Base-by-base conservation (phyloP, 2,329 filamentous ascomycete genomes). In the Tolypocladium tundrense region DNA sequence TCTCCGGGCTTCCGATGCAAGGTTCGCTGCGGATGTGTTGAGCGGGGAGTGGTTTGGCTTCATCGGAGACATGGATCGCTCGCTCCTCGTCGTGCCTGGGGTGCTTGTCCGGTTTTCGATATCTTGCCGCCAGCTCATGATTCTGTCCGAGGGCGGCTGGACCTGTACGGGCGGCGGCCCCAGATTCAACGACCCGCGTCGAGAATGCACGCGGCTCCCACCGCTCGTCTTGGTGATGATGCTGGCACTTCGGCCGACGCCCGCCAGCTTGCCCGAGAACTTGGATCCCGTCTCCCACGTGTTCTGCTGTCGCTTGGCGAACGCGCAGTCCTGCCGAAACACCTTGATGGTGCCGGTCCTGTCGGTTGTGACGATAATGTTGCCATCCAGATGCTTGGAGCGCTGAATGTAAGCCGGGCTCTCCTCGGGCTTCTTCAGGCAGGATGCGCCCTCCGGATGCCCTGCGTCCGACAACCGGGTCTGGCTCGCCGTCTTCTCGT, bases 301-400 rank as follows among this genome's bases (percentile, higher is more conserved):
- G 57, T 91, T 90, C 58, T 86, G 82, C 57, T 84, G 81, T 6
- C 93, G 86, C 72, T 96, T 96, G 54, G 79, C 73, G 65, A 83
- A 90, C 0, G 93, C 94, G 68, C 93, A 97, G 69, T 99, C 94
- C 71, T 97, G 93, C 24, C 94, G 84, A 69, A 97, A 97, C 0
- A 97, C 88, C 69, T 97, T 97, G 74, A 99, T 94, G 33, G 85
- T 83, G 41, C 94, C 94, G 0, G 85, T 86, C 65, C 91, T 90
- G 69, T 97, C 93, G 1, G 92, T 90, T 0, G 93, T 96, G 54
- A 97, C 84, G 58, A 99, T 87, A 61, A 99, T 97, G 66, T 96
- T 90, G 33, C 94, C 94, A 60, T 87, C 86, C 16, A 78, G 75
- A 69, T 99, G 94, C 19, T 81, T 81, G 8, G 86, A 88, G 19